Base-by-base conservation (phyloP, 2,329 filamentous ascomycete genomes). In the Trichophyton verrucosum region DNA sequence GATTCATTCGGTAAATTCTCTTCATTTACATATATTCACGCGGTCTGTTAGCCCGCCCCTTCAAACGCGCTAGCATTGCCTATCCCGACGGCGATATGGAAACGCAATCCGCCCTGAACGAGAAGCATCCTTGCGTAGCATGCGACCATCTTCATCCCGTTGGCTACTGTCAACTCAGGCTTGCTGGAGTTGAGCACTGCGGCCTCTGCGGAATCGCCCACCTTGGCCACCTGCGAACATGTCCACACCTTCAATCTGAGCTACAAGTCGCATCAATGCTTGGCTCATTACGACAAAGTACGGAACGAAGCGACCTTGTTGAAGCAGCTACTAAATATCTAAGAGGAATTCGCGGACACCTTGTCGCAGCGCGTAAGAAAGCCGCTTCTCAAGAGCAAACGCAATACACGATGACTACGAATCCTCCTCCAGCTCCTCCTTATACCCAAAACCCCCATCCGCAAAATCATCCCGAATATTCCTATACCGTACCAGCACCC, bases 181-280 rank as follows among this genome's bases (percentile, higher is more conserved):
- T 77, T 3, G 79, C 81, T 7, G 82, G 82, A 1, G 75, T 80
- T 1, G 84, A 87, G 66, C 73, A 80, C 65, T 89, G 86, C 70
- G 80, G 80, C 5, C 76, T 87, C 5, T 88, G 86, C 63, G 84
- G 84, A 15, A 77, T 83, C 22, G 81, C 82, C 1, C 84, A 87
- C 67, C 82, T 77, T 64, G 84, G 83, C 2, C 69, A 76, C 59
- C 71, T 73, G 1, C 77, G 81, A 36, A 79, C 77, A 7, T 89
- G 86, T 67, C 82, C 84, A 13, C 82, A 85, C 68, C 77, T 89
- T 58, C 76, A 76, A 60, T 83, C 82, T 2, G 82, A 87, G 63
- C 80, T 79, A 2, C 81, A 88, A 67, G 77, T 90, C 15, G 77
- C 80, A 60, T 74, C 80, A 20, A 86, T 89, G 78, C 74, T 90